Conservation (phyloP, 1,139 yeast genomes). For the Casaregolazyma lundiana region DNA sequence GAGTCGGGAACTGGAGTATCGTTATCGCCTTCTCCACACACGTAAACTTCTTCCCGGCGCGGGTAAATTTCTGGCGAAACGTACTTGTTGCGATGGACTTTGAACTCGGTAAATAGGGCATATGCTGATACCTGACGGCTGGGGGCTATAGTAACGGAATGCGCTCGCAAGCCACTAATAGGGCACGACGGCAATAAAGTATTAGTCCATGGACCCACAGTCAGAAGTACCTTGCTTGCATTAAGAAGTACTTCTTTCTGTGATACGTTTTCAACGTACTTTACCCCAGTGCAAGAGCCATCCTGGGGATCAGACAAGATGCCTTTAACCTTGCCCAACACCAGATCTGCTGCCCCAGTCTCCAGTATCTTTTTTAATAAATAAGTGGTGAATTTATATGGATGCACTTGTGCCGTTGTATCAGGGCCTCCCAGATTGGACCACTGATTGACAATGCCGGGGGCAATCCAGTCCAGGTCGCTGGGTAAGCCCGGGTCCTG, state of each 20-base stretch:
- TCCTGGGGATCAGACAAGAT: slow-evolving; percentile 32
- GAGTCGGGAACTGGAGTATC: slow-evolving; percentile 89
- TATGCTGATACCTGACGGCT: slow-evolving; percentile 70
- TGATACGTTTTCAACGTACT: slow-evolving; percentile 13
- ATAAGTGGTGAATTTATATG: slow-evolving; percentile 83
- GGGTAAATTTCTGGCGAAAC: slow-evolving; percentile 90
- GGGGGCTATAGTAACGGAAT: slow-evolving; percentile 88
- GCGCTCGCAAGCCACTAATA: slow-evolving; percentile 87
- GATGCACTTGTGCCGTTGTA: slow-evolving; percentile 96
- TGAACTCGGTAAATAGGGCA: slow-evolving; percentile 90
- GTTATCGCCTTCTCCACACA: slow-evolving; percentile 96
- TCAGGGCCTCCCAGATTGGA: slow-evolving; percentile 78
- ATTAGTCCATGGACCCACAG: slow-evolving; percentile 97
- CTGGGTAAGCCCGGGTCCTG: slow-evolving; percentile 45
- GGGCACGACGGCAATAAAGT: slow-evolving; percentile 88
- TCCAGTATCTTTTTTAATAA: slow-evolving; percentile 77
- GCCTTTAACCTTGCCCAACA: slow-evolving; percentile 78
- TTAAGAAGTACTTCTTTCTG: slow-evolving; percentile 30
- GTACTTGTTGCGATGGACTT: slow-evolving; percentile 57
- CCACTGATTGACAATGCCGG: slow-evolving; percentile 64
- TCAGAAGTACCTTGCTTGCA: slow-evolving; percentile 75
- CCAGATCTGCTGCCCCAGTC: slow-evolving; percentile 75
- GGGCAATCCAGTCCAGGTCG: slow-evolving; percentile 78
- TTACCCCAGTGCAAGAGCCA: slow-evolving; percentile 22
- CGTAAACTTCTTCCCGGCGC: slow-evolving; percentile 90